Evolutionary conservation across 2,329 filamentous ascomycete genomes (phyloP), one percentile per base, ranked within the genome.

Genomic region (Hymenoscyphus fructigenus): DNA sequence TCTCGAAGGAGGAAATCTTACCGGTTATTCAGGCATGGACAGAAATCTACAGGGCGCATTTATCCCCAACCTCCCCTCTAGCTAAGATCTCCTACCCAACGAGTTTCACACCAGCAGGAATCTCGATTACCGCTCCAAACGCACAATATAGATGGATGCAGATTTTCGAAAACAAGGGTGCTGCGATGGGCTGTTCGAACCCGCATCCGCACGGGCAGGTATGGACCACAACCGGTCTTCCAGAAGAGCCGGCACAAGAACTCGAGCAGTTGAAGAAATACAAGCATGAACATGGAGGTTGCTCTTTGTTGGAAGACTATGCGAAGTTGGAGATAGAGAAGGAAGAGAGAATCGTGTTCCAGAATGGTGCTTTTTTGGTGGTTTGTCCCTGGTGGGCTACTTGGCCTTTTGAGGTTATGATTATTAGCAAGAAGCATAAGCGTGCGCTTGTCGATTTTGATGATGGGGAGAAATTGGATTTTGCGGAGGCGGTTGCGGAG

Each of bases 161-260:
- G 76, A 98, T 99, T 69, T 99, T 99, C 68, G 95, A 99, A 80
- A 99, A 99, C 82, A 99, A 99, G 80, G 95, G 95, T 60, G 88
- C 91, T 0, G 92, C 94, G 12, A 99, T 99, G 95, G 95, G 95
- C 60, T 99, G 95, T 82, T 98, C 94, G 1, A 99, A 99, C 77
- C 95, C 95, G 0, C 95, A 99, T 77, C 95, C 95, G 0, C 95
- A 99, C 79, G 94, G 95, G 65, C 95, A 99, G 78, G 84, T 97
- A 68, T 99, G 95, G 95, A 95, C 92, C 1, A 96, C 93, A 0
- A 97, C 92, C 26, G 90, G 88, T 6, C 81, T 97, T 70, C 95
- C 95, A 0, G 93, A 98, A 76, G 95, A 99, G 78, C 92, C 92
- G 0, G 85, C 84, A 1, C 85, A 90, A 53, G 95, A 99, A 78